Evolutionary conservation across 805 yeast species (phyloP).

Genomic region (Nakazawaea siamensis): DNA sequence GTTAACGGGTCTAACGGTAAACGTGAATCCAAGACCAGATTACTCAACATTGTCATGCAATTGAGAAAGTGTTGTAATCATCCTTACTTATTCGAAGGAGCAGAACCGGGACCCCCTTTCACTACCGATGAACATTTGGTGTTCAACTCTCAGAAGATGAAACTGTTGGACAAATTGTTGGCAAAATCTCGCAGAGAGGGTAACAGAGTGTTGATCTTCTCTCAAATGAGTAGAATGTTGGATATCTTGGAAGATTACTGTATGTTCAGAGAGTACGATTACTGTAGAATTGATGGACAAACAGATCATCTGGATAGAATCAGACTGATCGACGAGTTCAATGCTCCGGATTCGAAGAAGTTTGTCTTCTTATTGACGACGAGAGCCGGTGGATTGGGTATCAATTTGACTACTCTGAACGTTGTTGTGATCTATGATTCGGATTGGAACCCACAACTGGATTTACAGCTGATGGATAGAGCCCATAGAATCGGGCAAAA

Average conservation of each 20-base stretch:
- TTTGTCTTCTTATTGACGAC: conserved; percentile 74
- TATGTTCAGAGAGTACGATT: conserved; percentile 56
- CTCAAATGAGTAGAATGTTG: conserved; percentile 78
- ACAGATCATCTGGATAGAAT: conserved; percentile 76
- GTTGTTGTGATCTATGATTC: conserved; percentile 69
- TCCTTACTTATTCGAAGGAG: conserved; percentile 80
- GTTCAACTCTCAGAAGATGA: conserved; percentile 63
- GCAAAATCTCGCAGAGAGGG: conserved; percentile 59
- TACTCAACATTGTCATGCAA: conserved; percentile 78
- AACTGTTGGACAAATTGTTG: conserved; percentile 60
- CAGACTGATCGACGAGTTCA: conserved; percentile 69
- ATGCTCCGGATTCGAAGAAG: conserved; percentile 64
- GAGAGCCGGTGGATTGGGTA: conserved; percentile 88
- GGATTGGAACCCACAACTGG: conserved; percentile 89
- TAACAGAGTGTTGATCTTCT: conserved; percentile 68
- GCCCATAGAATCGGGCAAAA: conserved; percentile 87
- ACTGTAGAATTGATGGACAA: conserved; percentile 78
- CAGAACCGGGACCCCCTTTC: conserved; percentile 85
- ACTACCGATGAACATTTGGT: conserved; percentile 81
- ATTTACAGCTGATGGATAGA: conserved; percentile 84
- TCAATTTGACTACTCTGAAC: conserved; percentile 75
- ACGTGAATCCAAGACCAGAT: conserved; percentile 66
- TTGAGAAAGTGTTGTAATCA: conserved; percentile 80
- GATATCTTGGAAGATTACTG: conserved; percentile 80
- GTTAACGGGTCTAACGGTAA: conserved; percentile 77